A percentile compares a stretch with the other conserved stretches of the same genome.
These are phyloP conservation scores for Cucurbita ficifolia DNA, from an alignment of 306 rosid genomes.

Conservation along the genomic window DNA sequence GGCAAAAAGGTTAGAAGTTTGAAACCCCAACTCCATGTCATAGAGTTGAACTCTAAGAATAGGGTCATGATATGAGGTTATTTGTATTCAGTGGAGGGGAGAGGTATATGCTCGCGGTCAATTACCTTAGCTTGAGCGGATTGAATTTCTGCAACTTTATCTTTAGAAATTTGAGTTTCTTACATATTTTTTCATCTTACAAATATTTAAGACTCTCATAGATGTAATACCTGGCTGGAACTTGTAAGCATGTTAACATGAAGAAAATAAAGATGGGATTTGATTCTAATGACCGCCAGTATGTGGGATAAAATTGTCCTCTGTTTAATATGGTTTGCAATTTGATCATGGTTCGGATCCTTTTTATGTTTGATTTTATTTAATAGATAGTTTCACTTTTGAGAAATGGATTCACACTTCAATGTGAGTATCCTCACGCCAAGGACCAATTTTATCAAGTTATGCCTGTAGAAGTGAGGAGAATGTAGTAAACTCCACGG, in stretches of 20 bases:
- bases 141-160: background rate
- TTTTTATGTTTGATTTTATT: background rate
- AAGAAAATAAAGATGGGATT: background rate
- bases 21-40: background rate
- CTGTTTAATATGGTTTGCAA: background rate
- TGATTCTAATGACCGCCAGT: background rate
- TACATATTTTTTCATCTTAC: background rate
- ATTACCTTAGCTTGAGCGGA: background rate
- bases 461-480: background rate
- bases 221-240: background rate
- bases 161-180: constrained; percentile 1
- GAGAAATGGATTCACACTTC: background rate
- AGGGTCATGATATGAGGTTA: background rate
- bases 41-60: background rate
- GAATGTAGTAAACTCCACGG: background rate
- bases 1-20: background rate
- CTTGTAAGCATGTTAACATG: background rate
- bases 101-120: background rate
- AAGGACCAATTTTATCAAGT: background rate
- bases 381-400: background rate
- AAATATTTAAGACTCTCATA: background rate
- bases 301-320: background rate
- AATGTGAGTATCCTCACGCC: background rate
- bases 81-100: background rate
- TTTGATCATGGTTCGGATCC: background rate